Percentiles rank a stretch among this genome's conserved stretches.
Evolutionary conservation across 163 green algal species (phyloP).

Genomic region (Coccomyxa subellipsoidea): DNA sequence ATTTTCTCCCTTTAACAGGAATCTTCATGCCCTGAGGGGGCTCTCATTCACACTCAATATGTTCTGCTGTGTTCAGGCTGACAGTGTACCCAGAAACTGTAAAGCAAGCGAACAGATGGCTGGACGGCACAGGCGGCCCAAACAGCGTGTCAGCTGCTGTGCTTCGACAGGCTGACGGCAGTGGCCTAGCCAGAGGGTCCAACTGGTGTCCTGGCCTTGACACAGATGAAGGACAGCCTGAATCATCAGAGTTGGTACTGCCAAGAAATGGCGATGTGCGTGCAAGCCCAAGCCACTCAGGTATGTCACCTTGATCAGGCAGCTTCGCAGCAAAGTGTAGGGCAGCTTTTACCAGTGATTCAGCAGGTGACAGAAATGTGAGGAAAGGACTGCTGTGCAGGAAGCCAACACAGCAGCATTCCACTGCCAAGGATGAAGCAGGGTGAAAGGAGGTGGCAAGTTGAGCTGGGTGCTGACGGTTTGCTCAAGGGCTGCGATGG

Average conservation of each 20-base stretch:
- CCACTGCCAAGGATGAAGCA: constrained; percentile 11
- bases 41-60: background rate
- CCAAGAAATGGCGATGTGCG: background rate
- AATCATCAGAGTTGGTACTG: background rate
- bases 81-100: constrained; percentile 69
- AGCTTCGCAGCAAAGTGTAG: background rate
- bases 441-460: constrained; percentile 22
- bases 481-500: constrained; percentile 35
- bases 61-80: constrained; percentile 40
- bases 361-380: background rate
- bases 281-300: background rate
- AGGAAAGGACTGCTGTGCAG: background rate
- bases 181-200: constrained; percentile 43
- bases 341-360: too few relatives aligned
- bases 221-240: background rate
- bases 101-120: constrained; percentile 34
- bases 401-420: constrained; percentile 15
- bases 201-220: constrained; percentile 46
- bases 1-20: too few relatives aligned
- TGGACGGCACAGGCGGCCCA: constrained; percentile 36
- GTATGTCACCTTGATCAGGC: background rate
- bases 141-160: constrained; percentile 47
- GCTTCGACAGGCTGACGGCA: constrained; percentile 41
- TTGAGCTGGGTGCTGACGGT: constrained; percentile 41
- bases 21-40: too few relatives aligned